Evolutionary conservation across 208 protist species (phyloP), one percentile per base, ranked within the genome.

Genomic region (Strigomonas culicis): DNA sequence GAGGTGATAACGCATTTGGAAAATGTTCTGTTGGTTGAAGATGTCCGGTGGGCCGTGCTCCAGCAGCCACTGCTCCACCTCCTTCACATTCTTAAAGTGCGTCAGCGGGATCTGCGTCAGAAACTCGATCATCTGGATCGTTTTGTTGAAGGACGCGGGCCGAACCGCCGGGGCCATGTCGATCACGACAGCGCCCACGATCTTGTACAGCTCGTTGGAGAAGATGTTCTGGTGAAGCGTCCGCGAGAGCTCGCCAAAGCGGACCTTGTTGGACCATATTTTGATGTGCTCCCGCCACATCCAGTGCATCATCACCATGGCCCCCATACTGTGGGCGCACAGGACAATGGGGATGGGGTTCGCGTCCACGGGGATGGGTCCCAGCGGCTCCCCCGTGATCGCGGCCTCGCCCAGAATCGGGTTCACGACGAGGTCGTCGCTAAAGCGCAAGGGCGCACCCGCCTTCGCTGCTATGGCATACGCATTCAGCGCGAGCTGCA

Each of bases 261-360:
- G n/a, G 11, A 74, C 30, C 58, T 56, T 49, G 63, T 75, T 59
- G 30, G 51, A 32, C 72, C 68, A 77, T 32, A 72, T 55, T 27
- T 62, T 32, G 31, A 75, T 63, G 66, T 85, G 79, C 47, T 68
- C 58, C 15, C 50, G 43, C 79, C 79, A 85, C 65, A 80, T 68
- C 75, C 74, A 81, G 68, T 81, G 74, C 71, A 79, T 63, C 51
- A 79, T 46, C 21, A 56, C 72, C 65, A 85, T 65, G 41, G 68
- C 74, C 0, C 75, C 75, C 74, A 80, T 81, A 67, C 78, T 84
- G 67, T 84, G 78, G 1, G 74, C 78, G 0, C 79, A 67, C 19
- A 84, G 64, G 27, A 84, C 66, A 21, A 84, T 59, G 1, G 72
- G 74, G 31, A 84, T 44, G 15, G 77, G 73, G 41, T 25, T 39